phyloP scores from a whole-genome alignment of 352 stramenopile species.

The Aphanomyces invadans region DNA sequence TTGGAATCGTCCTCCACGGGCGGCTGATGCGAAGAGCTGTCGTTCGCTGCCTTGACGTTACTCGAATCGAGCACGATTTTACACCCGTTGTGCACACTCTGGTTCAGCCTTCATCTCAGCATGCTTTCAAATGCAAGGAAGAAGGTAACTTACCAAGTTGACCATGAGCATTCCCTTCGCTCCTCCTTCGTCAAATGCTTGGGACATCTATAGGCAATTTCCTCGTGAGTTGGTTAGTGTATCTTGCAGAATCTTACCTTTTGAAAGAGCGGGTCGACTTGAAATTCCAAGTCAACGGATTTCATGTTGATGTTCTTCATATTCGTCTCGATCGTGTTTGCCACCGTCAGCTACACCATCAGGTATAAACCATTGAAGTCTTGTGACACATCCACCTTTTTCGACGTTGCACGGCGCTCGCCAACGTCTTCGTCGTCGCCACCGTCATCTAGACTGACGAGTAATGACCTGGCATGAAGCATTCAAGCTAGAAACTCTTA shows the following conservation, averaged over 20 bases:
- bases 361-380: neutral
- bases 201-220: constrained; percentile 51
- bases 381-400: too few species aligned
- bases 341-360: constrained; percentile 27
- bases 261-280: constrained; percentile 87
- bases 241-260: constrained; percentile 35
- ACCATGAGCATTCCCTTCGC: constrained; percentile 89
- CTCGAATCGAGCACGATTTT: constrained; percentile 79
- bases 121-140: neutral
- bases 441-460: neutral
- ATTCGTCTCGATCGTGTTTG: constrained; percentile 81
- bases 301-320: constrained; percentile 84
- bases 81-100: constrained; percentile 78
- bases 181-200: constrained; percentile 88
- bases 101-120: neutral
- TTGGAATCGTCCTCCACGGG: neutral
- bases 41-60: constrained; percentile 53
- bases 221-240: too few species aligned
- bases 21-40: neutral
- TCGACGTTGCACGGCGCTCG: constrained; percentile 15
- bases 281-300: constrained; percentile 78
- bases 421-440: constrained; percentile 26
- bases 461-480: too few species aligned
- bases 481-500: neutral
- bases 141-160: constrained; percentile 50